Conservation (phyloP, 116 monocot genomes). For the Dioscorea cayenensis region DNA sequence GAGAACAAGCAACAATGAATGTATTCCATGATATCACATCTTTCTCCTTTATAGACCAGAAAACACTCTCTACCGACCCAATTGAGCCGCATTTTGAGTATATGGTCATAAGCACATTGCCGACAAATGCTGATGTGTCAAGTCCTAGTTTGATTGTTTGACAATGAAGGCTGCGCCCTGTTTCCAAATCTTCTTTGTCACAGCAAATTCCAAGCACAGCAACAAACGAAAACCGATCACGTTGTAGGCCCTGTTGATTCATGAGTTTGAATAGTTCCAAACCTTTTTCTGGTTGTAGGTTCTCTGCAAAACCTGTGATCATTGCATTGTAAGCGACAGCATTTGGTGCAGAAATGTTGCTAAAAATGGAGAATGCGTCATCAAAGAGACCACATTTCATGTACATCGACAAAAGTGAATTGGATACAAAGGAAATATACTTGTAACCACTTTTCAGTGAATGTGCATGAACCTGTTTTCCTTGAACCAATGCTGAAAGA, state of each 20-base stretch:
- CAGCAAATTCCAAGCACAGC: slow-evolving; percentile 32
- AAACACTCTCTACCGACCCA: slow-evolving; percentile 33
- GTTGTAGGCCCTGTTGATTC: slow-evolving; percentile 24
- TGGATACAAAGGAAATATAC: slow-evolving; percentile 48
- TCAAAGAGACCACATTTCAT: slow-evolving; percentile 42
- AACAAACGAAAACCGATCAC: slow-evolving; percentile 49
- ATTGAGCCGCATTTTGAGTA: slow-evolving; percentile 30
- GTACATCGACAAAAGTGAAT: slow-evolving; percentile 71
- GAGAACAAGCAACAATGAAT: slow-evolving; percentile 37
- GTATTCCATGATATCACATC: slow-evolving; percentile 59
- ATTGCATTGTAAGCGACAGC: slow-evolving; percentile 53
- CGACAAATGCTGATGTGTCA: slow-evolving; percentile 44
- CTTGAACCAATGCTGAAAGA: slow-evolving; percentile 18
- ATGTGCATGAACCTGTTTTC: slow-evolving; percentile 54
- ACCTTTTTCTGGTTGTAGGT: slow-evolving; percentile 22
- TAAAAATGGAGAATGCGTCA: slow-evolving; percentile 40
- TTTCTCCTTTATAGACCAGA: slow-evolving; percentile 32
- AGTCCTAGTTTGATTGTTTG: slow-evolving; percentile 53
- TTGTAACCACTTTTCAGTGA: slow-evolving; percentile 31
- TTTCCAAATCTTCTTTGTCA: slow-evolving; percentile 14
- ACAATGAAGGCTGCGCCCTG: slow-evolving; percentile 33
- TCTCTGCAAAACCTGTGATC: slow-evolving; percentile 51
- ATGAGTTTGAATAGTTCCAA: slow-evolving; percentile 43
- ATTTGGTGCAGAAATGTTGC: slow-evolving; percentile 23
- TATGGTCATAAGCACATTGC: slow-evolving; percentile 57